Base-by-base conservation (phyloP, 2,329 filamentous ascomycete species). In the Corniculantispora saksenae region DNA sequence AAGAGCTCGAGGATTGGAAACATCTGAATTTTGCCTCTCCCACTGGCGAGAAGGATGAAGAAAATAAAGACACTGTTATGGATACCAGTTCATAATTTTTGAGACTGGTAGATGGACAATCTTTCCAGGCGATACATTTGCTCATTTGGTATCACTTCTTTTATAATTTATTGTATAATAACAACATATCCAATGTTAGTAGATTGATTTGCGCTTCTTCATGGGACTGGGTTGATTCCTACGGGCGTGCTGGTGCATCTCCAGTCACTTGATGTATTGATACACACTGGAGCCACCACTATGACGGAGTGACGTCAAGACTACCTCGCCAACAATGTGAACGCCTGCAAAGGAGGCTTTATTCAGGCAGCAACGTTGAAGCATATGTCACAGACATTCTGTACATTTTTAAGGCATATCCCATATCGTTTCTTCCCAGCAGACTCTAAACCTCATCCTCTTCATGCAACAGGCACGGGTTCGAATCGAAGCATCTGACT, bases 1-100 rank as follows among this genome's bases (percentile, higher is more conserved):
- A 98, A 77, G 95, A 99, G 81, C 86, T 96, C 69, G 93, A 96
- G 78, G 93, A 96, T 74, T 97, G 93, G 92, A 95, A 94, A 72
- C 90, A 94, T 74, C 80, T 96, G 35, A 92, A 92, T 75, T 94
- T 93, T 55, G 53, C 45, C 32, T 53, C 59, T n/a, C 35, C 43
- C 23, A 43, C 51, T 19, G 51, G 57, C n/a, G 64, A 66, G 35
- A 63, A 63, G 48, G 60, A 63, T n/a, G 64, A 63, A 29, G 64
- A 66, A 12, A 35, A 15, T 13, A 56, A 59, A 27, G 64, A 66
- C 7, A 27, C 10, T 15, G 38, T 23, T n/a, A 54, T 66, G 59
- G 64, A 66, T 7, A 54, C 45, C 19, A 65, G 57, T 23, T 63
- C 59, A n/a, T 66, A 62, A 10, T 17, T 15, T n/a, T 23, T 13